Evolutionary conservation across 345 rosid genomes (phyloP).

Genomic region (Linum trigynum): DNA sequence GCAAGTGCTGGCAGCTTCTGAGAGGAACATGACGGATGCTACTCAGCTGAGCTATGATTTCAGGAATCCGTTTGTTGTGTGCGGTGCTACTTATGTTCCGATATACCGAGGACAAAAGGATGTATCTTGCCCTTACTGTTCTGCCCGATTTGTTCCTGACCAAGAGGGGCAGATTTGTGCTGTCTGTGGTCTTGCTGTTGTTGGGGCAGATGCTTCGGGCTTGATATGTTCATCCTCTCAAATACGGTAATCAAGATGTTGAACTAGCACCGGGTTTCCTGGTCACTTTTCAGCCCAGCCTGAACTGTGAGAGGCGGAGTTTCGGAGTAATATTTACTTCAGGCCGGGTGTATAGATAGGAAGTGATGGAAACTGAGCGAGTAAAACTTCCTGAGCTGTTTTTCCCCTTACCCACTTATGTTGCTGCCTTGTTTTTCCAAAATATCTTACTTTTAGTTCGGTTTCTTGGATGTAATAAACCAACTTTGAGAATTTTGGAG

Average conservation of each 20-base stretch:
- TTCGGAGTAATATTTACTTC: too few species aligned
- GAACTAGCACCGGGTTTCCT: not conserved
- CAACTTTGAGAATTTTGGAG: too few species aligned
- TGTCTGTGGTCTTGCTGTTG: constrained; percentile 74
- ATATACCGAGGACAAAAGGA: constrained; percentile 89
- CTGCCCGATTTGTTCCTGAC: constrained; percentile 62
- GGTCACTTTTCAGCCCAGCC: not conserved
- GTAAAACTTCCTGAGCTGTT: too few species aligned
- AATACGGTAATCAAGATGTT: constrained; percentile 10
- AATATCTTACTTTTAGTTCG: too few species aligned
- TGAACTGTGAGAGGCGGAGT: not conserved
- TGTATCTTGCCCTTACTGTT: constrained; percentile 78
- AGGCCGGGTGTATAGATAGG: too few species aligned
- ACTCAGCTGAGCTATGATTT: constrained; percentile 71
- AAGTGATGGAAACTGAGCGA: too few species aligned
- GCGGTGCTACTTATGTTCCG: constrained; percentile 85
- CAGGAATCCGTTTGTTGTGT: constrained; percentile 86
- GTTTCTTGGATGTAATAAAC: too few species aligned
- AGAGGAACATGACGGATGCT: constrained; percentile 64
- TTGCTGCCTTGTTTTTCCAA: too few species aligned
- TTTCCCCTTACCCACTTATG: too few species aligned
- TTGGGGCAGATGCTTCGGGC: constrained; percentile 94
- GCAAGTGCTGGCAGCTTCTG: constrained; percentile 73
- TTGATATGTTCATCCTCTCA: constrained; percentile 84
- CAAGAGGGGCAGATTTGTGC: constrained; percentile 67